Evolutionary conservation across 1,284 basidiomycete species (phyloP), one percentile per base, ranked within the genome.

Genomic region (Trichosporon coremiiforme): DNA sequence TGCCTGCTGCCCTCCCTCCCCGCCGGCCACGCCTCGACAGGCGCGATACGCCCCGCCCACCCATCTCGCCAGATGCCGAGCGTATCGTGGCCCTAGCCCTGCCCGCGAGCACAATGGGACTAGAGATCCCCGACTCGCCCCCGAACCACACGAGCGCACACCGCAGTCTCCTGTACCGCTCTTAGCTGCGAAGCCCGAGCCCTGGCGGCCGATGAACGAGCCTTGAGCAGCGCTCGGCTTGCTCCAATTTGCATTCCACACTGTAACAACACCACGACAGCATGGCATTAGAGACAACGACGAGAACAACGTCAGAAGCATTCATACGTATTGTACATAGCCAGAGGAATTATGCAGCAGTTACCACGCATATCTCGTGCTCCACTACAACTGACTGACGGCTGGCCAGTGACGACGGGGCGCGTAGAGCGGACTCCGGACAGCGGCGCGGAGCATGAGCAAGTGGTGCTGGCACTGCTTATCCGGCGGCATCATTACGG

Each of bases 1-100:
- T 53, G n/a, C 47, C 47, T 22, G n/a, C 47, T 53, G n/a, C 47
- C 9, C 47, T 22, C 9, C 47, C 47, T 1, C 47, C 47, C 4
- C 47, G 47, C n/a, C 47, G 47, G 47, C 47, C 47, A 22, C n/a
- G 47, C 20, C 47, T 53, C n/a, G 47, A 53, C 47, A 53, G 47
- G 47, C n/a, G 47, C 20, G 47, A 53, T 22, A 53, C 47, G 47
- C 47, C 47, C 47, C 47, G 47, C 47, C 47, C 47, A 2, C 20
- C 47, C 47, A 22, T 22, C 7, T n/a, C 15, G 4, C 47, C 47
- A 22, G 47, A 53, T 7, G 47, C 47, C 15, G 20, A 22, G 20
- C 47, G 47, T 9, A 53, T 53, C 20, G 20, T 53, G 20, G 47
- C 47, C 20, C 47, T 53, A 2, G 47, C 20, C 9, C 47, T 53